phyloP scores from a whole-genome alignment of 169 alveolate genomes.

The Babesia gibsoni region DNA sequence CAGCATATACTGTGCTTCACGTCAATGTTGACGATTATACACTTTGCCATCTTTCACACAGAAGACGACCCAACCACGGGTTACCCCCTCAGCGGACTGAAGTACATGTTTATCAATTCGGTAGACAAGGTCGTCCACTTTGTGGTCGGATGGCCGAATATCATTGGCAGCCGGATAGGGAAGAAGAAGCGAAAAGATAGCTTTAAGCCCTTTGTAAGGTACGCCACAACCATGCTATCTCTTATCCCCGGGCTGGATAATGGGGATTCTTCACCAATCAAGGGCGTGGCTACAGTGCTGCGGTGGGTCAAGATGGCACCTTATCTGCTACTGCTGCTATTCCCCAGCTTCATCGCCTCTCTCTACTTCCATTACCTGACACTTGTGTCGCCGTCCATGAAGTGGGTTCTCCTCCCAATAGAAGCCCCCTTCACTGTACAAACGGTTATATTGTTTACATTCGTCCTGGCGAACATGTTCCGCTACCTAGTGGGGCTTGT shows the following conservation, averaged over 20 bases:
- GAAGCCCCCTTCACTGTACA: constrained; percentile 5
- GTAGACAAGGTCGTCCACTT: constrained; percentile 10
- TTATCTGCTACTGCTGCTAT: constrained; percentile 24
- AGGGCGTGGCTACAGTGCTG: not conserved
- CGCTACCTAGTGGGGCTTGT: not conserved
- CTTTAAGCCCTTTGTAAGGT: too few relatives aligned
- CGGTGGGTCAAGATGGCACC: constrained; percentile 35
- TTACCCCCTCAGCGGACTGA: constrained; percentile 22
- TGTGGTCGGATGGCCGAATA: constrained; percentile 31
- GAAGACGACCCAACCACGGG: not conserved
- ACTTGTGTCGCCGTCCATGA: constrained; percentile 28
- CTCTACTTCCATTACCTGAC: constrained; percentile 44
- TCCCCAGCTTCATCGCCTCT: constrained; percentile 32
- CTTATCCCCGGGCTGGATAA: not conserved
- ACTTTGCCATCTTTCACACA: constrained; percentile 2
- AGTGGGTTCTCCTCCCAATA: not conserved
- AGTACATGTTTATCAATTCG: not conserved
- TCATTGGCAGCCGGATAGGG: constrained; percentile 20
- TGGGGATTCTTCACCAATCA: not conserved
- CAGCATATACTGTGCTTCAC: constrained; percentile 7
- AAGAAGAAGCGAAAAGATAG: not conserved
- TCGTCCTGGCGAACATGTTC: constrained; percentile 16
- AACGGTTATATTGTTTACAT: constrained; percentile 2
- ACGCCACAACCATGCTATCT: not conserved
- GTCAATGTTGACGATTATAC: constrained; percentile 18